Percentiles rank a stretch among this genome's conserved stretches.
Conservation (phyloP, 2,329 filamentous ascomycete species). For the Fusarium subglutinans region DNA sequence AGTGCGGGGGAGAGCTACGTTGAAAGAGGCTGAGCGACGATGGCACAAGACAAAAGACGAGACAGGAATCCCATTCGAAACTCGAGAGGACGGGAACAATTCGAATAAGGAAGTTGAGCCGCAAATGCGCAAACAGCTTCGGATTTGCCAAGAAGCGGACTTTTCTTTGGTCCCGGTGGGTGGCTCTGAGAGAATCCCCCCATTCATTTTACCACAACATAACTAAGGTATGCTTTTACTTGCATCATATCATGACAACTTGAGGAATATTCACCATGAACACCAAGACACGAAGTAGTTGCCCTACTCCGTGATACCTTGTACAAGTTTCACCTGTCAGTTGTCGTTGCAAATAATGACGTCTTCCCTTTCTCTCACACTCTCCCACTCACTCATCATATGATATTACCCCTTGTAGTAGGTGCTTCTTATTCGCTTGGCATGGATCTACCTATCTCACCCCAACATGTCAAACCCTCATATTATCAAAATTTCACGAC, state of each 20-base stretch:
- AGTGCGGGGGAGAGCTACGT: constrained; percentile 5
- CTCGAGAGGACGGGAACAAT: not conserved
- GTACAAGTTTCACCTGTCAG: not conserved
- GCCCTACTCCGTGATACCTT: not conserved
- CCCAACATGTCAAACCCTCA: not conserved
- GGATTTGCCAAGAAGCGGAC: constrained; percentile 18
- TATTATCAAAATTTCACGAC: constrained; percentile 15
- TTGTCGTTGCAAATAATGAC: not conserved
- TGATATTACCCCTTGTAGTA: constrained; percentile 15
- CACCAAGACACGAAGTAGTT: not conserved
- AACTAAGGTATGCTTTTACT: not conserved
- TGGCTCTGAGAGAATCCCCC: not conserved
- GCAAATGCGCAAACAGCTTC: not conserved
- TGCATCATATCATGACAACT: not conserved
- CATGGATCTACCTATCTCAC: not conserved
- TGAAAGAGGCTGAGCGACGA: constrained; percentile 3
- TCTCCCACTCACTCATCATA: not conserved
- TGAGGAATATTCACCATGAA: not conserved
- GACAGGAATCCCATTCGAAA: not conserved
- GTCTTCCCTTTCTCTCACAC: not conserved
- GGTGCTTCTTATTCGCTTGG: not conserved
- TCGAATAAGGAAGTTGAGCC: constrained; percentile 29
- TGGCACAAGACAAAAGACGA: not conserved
- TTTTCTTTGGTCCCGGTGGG: not conserved
- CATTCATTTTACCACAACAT: not conserved